Percentiles rank a stretch among this genome's conserved stretches.
phyloP scores from a whole-genome alignment of 257 asterid genomes.

The Fraxinus cuspidata region DNA sequence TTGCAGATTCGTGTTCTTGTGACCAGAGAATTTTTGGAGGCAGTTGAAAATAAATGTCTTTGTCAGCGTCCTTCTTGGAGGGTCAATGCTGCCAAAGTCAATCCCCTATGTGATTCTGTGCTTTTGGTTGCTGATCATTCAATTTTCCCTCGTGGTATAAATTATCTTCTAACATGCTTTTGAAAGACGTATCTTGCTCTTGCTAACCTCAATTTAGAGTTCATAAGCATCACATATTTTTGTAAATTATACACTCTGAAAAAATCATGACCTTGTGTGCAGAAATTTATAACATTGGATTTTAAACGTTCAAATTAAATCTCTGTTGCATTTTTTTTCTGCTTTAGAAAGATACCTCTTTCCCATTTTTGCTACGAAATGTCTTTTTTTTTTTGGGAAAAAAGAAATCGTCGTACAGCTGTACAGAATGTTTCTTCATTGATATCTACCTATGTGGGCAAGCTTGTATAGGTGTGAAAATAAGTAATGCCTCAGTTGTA shows the following conservation, averaged over 20 bases:
- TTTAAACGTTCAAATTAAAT: not conserved
- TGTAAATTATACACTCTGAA: not conserved
- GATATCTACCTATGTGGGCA: not conserved
- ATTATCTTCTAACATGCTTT: slow-evolving; percentile 17
- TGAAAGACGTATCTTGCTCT: slow-evolving; percentile 11
- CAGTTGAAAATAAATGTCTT: slow-evolving; percentile 68
- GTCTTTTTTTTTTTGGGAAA: not conserved
- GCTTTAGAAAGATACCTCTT: slow-evolving; percentile 1
- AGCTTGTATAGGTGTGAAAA: not conserved
- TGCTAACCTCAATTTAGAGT: slow-evolving; percentile 15
- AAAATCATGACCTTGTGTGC: not conserved
- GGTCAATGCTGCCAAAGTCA: slow-evolving; percentile 78
- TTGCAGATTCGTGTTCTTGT: slow-evolving; percentile 64
- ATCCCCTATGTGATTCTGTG: slow-evolving; percentile 67
- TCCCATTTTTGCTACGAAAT: slow-evolving; percentile 14
- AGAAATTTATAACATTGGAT: not conserved
- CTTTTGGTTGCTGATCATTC: slow-evolving; percentile 89
- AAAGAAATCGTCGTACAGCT: not conserved
- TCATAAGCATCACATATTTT: not conserved
- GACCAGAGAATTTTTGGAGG: slow-evolving; percentile 82
- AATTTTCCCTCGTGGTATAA: slow-evolving; percentile 72
- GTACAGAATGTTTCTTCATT: not conserved
- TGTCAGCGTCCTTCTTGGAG: slow-evolving; percentile 86
- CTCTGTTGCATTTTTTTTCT: slow-evolving; percentile 15
- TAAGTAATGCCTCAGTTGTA: not conserved